phyloP scores from a whole-genome alignment of 1,139 yeast species.

The Suhomyces bribrorum region DNA sequence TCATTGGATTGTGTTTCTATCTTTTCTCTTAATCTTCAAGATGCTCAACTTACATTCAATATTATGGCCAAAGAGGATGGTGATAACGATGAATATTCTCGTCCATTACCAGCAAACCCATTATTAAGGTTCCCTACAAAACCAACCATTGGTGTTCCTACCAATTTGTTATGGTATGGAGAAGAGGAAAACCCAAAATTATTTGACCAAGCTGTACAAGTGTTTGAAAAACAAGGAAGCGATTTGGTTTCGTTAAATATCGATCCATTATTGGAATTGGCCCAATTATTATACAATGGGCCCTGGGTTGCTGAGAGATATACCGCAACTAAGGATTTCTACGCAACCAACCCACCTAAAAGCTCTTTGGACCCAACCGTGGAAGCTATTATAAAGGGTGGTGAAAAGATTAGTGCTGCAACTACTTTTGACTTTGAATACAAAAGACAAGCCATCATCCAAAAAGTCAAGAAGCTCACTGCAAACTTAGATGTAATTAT shows the following conservation, averaged over 20 bases:
- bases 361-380: constrained; percentile 82
- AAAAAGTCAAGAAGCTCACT: constrained; percentile 58
- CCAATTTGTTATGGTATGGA: constrained; percentile 72
- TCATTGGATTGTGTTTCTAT: constrained; percentile 91
- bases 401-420: constrained; percentile 76
- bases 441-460: constrained; percentile 73
- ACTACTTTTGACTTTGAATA: constrained; percentile 84
- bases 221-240: constrained; percentile 58
- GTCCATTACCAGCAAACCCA: constrained; percentile 70
- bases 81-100: constrained; percentile 77
- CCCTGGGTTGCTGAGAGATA: constrained; percentile 99
- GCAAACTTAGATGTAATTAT: constrained; percentile 69
- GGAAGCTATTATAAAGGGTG: constrained; percentile 70
- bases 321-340: constrained; percentile 75
- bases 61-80: constrained; percentile 71
- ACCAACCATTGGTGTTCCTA: constrained; percentile 78
- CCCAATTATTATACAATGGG: constrained; percentile 91
- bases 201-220: constrained; percentile 60
- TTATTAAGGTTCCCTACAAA: constrained; percentile 53
- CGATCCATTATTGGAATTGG: constrained; percentile 72
- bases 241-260: constrained; percentile 61
- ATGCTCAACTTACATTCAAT: constrained; percentile 76
- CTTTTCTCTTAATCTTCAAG: constrained; percentile 72
- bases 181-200: constrained; percentile 75
- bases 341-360: constrained; percentile 71